Percentiles rank a stretch among this genome's conserved stretches.
These are phyloP conservation scores for Stemphylium vesicarium DNA, from an alignment of 2,329 filamentous ascomycete species.

Conservation along the genomic window DNA sequence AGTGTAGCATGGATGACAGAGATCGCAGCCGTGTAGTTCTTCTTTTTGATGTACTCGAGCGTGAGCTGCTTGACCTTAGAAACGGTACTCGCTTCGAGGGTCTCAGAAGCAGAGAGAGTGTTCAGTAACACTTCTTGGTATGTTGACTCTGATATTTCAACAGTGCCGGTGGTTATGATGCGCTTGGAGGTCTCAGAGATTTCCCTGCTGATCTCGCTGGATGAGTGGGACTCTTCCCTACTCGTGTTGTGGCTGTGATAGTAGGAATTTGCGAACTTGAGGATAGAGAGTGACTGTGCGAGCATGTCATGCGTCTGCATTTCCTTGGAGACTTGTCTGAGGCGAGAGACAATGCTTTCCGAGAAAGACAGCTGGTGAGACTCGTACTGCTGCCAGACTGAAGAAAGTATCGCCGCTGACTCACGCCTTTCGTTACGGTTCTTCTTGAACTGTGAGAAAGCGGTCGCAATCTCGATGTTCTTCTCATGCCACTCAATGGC, in stretches of 20 bases:
- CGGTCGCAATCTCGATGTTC: constrained; percentile 55
- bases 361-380: constrained; percentile 51
- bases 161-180: constrained; percentile 22
- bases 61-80: constrained; percentile 51
- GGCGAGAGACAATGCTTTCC: constrained; percentile 43
- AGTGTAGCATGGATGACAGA: constrained; percentile 55
- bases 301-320: constrained; percentile 56
- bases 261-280: constrained; percentile 50
- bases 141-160: constrained; percentile 48
- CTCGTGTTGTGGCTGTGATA: constrained; percentile 43
- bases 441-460: constrained; percentile 57
- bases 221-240: constrained; percentile 48
- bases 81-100: constrained; percentile 51
- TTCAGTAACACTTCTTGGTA: constrained; percentile 55
- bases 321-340: constrained; percentile 52
- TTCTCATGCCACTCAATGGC: constrained; percentile 56
- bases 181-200: constrained; percentile 53
- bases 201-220: constrained; percentile 51
- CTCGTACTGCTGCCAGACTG: constrained; percentile 59
- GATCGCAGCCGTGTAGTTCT: constrained; percentile 56
- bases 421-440: constrained; percentile 54
- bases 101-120: constrained; percentile 48
- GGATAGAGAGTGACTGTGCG: constrained; percentile 55
- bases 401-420: constrained; percentile 54
- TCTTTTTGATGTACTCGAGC: constrained; percentile 53